Percentiles rank a stretch among this genome's conserved stretches.
Evolutionary conservation across 2,329 filamentous ascomycete genomes (phyloP).

Genomic region (Clarireedia hainanense): DNA sequence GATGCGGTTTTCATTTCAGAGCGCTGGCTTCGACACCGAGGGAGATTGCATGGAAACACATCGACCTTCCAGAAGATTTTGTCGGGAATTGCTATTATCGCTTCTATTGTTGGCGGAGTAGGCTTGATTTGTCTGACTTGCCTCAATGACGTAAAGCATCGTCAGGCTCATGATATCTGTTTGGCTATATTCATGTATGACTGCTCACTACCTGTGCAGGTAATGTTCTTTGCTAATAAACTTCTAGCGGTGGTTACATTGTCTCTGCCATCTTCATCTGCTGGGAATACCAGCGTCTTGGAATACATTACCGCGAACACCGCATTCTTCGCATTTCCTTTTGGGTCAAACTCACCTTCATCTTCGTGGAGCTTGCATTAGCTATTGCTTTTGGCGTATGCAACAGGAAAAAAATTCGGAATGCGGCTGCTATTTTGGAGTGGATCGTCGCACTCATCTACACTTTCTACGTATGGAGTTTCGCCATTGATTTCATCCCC

Average conservation of each 20-base stretch:
- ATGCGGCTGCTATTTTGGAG: slow-evolving; percentile 72
- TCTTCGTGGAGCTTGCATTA: slow-evolving; percentile 69
- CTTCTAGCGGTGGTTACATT: slow-evolving; percentile 58
- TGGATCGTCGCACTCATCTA: slow-evolving; percentile 75
- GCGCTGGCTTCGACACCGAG: slow-evolving; percentile 74
- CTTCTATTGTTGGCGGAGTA: slow-evolving; percentile 63
- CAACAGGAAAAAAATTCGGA: slow-evolving; percentile 41
- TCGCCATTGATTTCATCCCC: slow-evolving; percentile 79
- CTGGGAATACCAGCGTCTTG: slow-evolving; percentile 80
- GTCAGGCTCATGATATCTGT: slow-evolving; percentile 62
- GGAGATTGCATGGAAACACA: slow-evolving; percentile 67
- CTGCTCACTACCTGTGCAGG: too few relatives aligned
- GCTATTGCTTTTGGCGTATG: slow-evolving; percentile 63
- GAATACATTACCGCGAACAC: slow-evolving; percentile 70
- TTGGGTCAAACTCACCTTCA: slow-evolving; percentile 79
- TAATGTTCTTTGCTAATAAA: not conserved
- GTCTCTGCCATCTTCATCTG: slow-evolving; percentile 83
- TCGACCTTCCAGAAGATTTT: slow-evolving; percentile 54
- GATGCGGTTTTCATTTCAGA: slow-evolving; percentile 72
- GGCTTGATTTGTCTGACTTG: slow-evolving; percentile 76
- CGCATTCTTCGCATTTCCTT: slow-evolving; percentile 70
- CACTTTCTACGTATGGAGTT: slow-evolving; percentile 80
- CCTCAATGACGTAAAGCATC: slow-evolving; percentile 67
- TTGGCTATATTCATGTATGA: slow-evolving; percentile 57
- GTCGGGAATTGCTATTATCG: slow-evolving; percentile 51